Evolutionary conservation across 2,329 filamentous ascomycete species (phyloP), one percentile per base, ranked within the genome.

Genomic region (Penicillium sp.): DNA sequence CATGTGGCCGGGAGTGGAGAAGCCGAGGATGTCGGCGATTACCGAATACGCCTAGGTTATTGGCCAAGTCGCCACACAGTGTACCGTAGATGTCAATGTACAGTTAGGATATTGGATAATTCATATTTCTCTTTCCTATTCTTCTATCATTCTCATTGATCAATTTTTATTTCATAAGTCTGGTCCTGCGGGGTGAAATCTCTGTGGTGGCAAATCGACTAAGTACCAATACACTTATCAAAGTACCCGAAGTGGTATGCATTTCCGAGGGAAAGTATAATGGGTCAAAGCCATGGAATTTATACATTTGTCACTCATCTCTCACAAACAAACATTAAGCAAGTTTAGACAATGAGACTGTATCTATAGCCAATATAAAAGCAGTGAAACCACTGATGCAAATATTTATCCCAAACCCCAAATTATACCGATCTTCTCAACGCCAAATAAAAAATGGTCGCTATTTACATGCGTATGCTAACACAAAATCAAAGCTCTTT

Each of bases 1-100:
- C 63, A 68, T 65, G 64, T 64, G 64, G 63, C 53, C 56, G 63
- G 59, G 48, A 60, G 61, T 61, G 64, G 61, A 66, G 64, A 65
- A 62, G 57, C 64, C 64, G 64, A 66, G 64, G 60, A 61, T 56
- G 60, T 66, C 64, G 64, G 64, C 55, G 63, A 46, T 65, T 54
- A 49, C 63, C 63, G 63, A 58, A 16, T 14, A n/a, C 29, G 37
- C 13, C 39, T 33, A 45, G 14, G 35, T n/a, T 42, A 5, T 42
- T 26, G 7, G 45, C 10, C n/a, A 21, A 42, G 10, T 42, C 11
- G 39, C 44, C 44, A 31, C 44, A 26, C 11, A 37, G 6, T 3
- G 14, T 37, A 37, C 27, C 27, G 10, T 11, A 29, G 10, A 29
- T 29, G 27, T 29, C 3, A 29, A 29, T 29, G 27, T 29, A 29